phyloP scores from a whole-genome alignment of 192 early-diverging fungal genomes.

The Coemansia sp. region DNA sequence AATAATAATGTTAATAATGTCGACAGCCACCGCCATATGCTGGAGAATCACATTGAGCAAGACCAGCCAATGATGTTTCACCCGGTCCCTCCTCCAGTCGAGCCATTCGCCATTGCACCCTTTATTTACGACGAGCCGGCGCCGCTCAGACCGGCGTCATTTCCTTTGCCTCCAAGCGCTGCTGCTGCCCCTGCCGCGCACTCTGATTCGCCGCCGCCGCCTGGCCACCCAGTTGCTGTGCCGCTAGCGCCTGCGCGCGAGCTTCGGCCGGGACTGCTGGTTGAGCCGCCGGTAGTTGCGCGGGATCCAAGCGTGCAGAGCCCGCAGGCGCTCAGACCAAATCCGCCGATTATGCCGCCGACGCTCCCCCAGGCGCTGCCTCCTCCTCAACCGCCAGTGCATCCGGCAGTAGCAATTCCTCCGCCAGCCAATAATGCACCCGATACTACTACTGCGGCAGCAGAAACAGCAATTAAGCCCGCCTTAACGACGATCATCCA shows the following conservation, averaged over 20 bases:
- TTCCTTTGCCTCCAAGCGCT: not conserved
- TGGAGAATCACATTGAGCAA: not conserved
- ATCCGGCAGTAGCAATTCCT: not conserved
- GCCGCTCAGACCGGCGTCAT: not conserved
- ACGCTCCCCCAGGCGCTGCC: not conserved
- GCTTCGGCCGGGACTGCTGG: not conserved
- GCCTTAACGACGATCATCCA: not conserved
- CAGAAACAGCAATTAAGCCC: not conserved
- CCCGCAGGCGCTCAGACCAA: not conserved
- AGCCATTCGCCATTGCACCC: not conserved
- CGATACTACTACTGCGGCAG: no score
- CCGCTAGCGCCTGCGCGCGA: slow-evolving; percentile 18
- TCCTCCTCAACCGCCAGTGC: not conserved
- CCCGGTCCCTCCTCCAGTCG: not conserved
- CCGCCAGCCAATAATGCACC: no score
- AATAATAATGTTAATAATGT: not conserved
- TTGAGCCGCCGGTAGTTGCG: not conserved
- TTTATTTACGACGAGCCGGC: not conserved
- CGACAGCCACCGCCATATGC: not conserved
- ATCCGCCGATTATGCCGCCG: not conserved
- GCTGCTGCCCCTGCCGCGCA: not conserved
- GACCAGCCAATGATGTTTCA: not conserved
- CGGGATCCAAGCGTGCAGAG: not conserved
- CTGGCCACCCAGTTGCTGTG: slow-evolving; percentile 9
- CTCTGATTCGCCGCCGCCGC: no score